Evolutionary conservation across 441 rosid species (phyloP).

Genomic region (Rhodomyrtus psidioides): DNA sequence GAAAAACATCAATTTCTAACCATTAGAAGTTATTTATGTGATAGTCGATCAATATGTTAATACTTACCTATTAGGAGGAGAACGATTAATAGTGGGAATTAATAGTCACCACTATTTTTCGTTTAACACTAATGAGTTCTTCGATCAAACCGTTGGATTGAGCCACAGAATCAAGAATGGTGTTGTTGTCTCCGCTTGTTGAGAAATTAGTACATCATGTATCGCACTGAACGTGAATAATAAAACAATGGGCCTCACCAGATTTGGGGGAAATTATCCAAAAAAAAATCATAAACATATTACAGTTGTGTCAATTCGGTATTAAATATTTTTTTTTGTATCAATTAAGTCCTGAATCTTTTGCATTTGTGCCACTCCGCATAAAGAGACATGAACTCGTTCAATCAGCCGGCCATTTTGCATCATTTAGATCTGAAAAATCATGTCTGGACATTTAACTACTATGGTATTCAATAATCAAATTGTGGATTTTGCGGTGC

Average conservation of each 20-base stretch:
- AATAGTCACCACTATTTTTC: neutral
- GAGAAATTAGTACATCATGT: neutral
- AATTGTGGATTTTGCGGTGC: neutral
- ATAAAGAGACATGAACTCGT: neutral
- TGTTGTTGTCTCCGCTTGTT: neutral
- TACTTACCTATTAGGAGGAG: neutral
- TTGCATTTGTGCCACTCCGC: neutral
- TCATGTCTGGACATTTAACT: neutral
- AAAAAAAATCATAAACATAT: too few relatives aligned
- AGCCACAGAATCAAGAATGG: neutral
- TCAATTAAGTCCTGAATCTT: too few relatives aligned
- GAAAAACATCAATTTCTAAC: accelerated
- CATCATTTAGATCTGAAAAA: neutral
- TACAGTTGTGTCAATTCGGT: too few relatives aligned
- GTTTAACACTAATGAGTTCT: neutral
- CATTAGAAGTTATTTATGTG: neutral
- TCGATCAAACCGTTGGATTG: neutral
- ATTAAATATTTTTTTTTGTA: too few relatives aligned
- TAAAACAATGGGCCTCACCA: neutral
- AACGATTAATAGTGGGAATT: neutral
- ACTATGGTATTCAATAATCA: neutral
- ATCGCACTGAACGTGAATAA: neutral
- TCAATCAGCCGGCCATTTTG: neutral
- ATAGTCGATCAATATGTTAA: neutral
- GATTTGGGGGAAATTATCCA: neutral